Base-by-base conservation (phyloP, 2,329 filamentous ascomycete genomes). In the Orbilia quercus region DNA sequence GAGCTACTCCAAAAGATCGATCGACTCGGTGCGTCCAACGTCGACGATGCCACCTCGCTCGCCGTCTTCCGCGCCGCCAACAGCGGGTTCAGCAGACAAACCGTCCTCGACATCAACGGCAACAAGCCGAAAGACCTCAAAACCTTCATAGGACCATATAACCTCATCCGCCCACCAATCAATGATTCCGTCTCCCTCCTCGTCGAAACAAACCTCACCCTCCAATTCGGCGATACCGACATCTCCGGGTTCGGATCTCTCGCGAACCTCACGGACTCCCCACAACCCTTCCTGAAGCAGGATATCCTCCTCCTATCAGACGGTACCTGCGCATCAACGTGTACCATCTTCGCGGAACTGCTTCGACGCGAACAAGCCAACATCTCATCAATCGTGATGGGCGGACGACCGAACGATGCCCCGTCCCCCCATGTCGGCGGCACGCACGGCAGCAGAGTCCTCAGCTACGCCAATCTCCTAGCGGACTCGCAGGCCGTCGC, bases 261-360 rank as follows among this genome's bases (percentile, higher is more conserved):
- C 2, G 75, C 75, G 18, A 59, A 63, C 45, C 51, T 60, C 20
- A n/a, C 65, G 4, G 63, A 70, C 9, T 71, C 75, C 1, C 48
- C 59, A 2, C 76, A 77, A 50, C 77, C 80, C 1, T 85, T 83
- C 75, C 74, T 77, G 7, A 81, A 85, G 0, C 78, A 82, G 22
- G 76, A 83, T 54, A 82, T 84, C 38, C 72, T 82, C 18, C 75
- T 84, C 36, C 78, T 76, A 16, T 53, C 82, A 4, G 85, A 88
- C 75, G 87, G 87, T 20, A 81, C 81, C 69, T 90, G 87, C 77
- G 83, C 82, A 11, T 88, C 85, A 85, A 86, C 87, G 1, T 89
- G 87, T 79, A 84, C 86, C 20, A 80, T 86, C 40, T 86, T 89
- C 78, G 81, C 82, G 9, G 83, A 86, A 47, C 81, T 87, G 18